A percentile compares a stretch with the other conserved stretches of the same genome.
Evolutionary conservation across 2,329 filamentous ascomycete genomes (phyloP).

Genomic region (Corynespora cassiicola): DNA sequence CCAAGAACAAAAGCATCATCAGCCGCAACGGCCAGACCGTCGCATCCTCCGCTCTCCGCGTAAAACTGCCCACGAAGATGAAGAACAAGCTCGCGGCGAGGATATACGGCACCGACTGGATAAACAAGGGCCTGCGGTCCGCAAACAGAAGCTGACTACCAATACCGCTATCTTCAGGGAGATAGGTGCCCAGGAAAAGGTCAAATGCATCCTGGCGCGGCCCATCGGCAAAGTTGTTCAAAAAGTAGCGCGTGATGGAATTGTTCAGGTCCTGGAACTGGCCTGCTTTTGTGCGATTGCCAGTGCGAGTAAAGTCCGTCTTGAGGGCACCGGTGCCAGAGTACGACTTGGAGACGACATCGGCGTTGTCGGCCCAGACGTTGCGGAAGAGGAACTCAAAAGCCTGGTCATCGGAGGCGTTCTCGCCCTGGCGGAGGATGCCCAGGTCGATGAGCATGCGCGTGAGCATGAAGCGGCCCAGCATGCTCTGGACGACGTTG

Average conservation of each 20-base stretch:
- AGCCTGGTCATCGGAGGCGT: conserved; percentile 76
- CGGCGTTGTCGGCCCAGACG: conserved; percentile 97
- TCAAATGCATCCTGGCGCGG: conserved; percentile 96
- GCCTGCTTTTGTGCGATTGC: conserved; percentile 83
- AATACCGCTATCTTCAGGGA: conserved; percentile 74
- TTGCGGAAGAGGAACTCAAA: conserved; percentile 96
- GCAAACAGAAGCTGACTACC: conserved; percentile 78
- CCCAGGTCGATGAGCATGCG: conserved; percentile 88
- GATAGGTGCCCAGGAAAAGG: conserved; percentile 86
- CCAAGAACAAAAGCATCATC: conserved; percentile 80
- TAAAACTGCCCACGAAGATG: conserved; percentile 76
- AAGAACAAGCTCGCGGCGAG: conserved; percentile 87
- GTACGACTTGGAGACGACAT: conserved; percentile 90
- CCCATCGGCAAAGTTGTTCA: conserved; percentile 94
- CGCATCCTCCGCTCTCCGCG: conserved; percentile 73
- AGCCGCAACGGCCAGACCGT: conserved; percentile 81
- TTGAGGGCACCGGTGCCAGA: conserved; percentile 97
- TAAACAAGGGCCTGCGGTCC: conserved; percentile 82
- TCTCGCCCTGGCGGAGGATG: conserved; percentile 76
- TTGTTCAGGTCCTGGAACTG: conserved; percentile 87
- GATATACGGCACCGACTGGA: conserved; percentile 94
- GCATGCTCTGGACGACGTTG: conserved; percentile 97
- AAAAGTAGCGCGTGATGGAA: conserved; percentile 85
- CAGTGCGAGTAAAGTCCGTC: conserved; percentile 96
- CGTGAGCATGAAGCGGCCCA: conserved; percentile 86